These are phyloP conservation scores for Chamaenerion angustifolium DNA, from an alignment of 345 rosid species.

Conservation along the genomic window DNA sequence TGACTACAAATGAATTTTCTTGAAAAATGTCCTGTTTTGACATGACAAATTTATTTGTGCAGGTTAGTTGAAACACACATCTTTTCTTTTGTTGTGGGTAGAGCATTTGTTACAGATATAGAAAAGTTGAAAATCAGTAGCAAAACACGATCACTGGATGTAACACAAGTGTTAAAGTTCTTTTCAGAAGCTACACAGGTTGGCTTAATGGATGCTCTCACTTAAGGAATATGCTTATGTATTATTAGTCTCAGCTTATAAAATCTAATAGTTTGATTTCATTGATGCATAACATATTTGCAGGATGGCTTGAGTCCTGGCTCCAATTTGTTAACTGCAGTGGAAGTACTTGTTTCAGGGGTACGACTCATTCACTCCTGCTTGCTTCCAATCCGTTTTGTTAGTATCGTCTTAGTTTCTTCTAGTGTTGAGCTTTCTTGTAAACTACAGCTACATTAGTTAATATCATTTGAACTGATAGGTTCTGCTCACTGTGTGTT, in stretches of 20 bases:
- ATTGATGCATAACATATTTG: constrained; percentile 11
- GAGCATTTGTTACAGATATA: constrained; percentile 97
- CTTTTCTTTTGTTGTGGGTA: constrained; percentile 96
- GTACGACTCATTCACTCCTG: constrained; percentile 15
- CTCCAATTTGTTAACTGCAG: constrained; percentile 78
- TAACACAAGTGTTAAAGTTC: constrained; percentile 44
- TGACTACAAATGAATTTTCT: background rate
- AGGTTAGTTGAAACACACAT: constrained; percentile 99
- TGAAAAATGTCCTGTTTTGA: no score
- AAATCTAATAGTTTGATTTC: constrained; percentile 10
- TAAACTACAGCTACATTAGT: no score
- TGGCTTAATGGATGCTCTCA: constrained; percentile 13
- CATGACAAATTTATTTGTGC: constrained; percentile 11
- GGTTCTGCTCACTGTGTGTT: no score
- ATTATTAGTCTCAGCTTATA: constrained; percentile 8
- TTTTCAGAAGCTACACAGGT: constrained; percentile 87
- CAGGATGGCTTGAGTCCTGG: constrained; percentile 92
- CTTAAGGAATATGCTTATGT: background rate
- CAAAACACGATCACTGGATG: constrained; percentile 81
- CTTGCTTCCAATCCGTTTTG: background rate
- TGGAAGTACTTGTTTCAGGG: constrained; percentile 91
- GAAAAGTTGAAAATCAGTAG: constrained; percentile 93
- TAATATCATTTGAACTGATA: no score
- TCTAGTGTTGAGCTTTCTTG: background rate
- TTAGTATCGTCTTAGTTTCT: background rate